Conservation (phyloP, 78 protist genomes). For the Goniomonas avonlea region DNA sequence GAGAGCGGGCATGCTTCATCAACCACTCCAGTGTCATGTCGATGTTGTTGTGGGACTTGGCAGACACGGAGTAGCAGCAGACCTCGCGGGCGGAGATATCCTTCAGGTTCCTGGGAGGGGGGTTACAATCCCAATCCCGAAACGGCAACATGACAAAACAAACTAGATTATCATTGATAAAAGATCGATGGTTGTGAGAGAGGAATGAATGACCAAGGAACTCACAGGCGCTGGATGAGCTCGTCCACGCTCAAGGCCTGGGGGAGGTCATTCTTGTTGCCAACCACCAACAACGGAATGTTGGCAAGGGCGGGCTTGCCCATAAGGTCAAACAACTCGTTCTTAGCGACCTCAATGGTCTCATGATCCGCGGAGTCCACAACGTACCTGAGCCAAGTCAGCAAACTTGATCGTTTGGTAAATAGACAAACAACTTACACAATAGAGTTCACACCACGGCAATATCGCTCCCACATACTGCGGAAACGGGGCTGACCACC, state of each 20-base stretch:
- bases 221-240: constrained; percentile 49
- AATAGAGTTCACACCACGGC: constrained; percentile 88
- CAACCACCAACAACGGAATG: constrained; percentile 91
- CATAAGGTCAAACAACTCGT: constrained; percentile 69
- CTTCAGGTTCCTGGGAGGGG: constrained; percentile 47
- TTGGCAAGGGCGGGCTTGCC: constrained; percentile 75
- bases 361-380: constrained; percentile 83
- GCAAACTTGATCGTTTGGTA: neutral
- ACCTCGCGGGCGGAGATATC: constrained; percentile 70
- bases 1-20: no score
- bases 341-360: constrained; percentile 54
- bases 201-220: no score
- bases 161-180: no score
- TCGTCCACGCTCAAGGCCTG: constrained; percentile 54
- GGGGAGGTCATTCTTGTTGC: constrained; percentile 92
- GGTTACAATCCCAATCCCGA: no score
- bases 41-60: constrained; percentile 77
- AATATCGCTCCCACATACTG: constrained; percentile 94
- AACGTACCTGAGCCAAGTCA: constrained; percentile 57
- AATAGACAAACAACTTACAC: constrained; percentile 53
- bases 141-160: no score
- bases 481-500: constrained; percentile 96
- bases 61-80: constrained; percentile 78
- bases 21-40: no score
- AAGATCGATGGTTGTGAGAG: no score